These are phyloP conservation scores for Neurospora sp. DNA, from an alignment of 495 filamentous ascomycete genomes.

Conservation along the genomic window DNA sequence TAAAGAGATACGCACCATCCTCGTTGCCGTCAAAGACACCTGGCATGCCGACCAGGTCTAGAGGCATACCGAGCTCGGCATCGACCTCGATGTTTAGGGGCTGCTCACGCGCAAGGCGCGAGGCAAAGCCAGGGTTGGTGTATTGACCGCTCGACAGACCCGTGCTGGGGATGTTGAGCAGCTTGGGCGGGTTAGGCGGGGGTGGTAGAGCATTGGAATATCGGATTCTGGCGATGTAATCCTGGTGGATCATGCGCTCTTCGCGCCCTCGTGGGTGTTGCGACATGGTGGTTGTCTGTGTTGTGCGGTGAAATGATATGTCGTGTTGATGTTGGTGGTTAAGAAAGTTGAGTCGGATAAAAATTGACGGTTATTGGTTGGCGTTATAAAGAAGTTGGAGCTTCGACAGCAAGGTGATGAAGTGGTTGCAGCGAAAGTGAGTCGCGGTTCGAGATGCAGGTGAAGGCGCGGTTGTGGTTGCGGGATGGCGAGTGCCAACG, in stretches of 20 bases:
- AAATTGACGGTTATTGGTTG: background rate
- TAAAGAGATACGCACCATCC: constrained; percentile 54
- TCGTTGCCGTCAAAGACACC: constrained; percentile 93
- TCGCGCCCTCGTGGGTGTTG: constrained; percentile 10
- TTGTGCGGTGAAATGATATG: constrained; percentile 17
- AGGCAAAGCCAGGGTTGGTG: constrained; percentile 77
- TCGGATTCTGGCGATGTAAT: constrained; percentile 89
- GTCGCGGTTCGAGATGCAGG: background rate
- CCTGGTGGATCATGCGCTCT: constrained; percentile 72
- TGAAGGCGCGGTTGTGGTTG: background rate
- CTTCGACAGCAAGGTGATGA: background rate
- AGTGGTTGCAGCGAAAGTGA: background rate
- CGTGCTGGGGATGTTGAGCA: constrained; percentile 89
- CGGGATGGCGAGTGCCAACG: background rate
- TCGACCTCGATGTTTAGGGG: constrained; percentile 94
- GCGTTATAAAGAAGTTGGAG: background rate
- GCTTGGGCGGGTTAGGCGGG: constrained; percentile 86
- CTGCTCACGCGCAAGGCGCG: constrained; percentile 77
- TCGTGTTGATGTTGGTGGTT: constrained; percentile 19
- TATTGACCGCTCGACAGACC: constrained; percentile 74
- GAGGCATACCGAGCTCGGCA: constrained; percentile 93
- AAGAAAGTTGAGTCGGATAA: background rate
- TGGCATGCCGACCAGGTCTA: constrained; percentile 90
- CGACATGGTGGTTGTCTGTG: background rate
- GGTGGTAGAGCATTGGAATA: constrained; percentile 93